Base-by-base conservation (phyloP, 352 stramenopile genomes). In the Phytophthora sansomeana region DNA sequence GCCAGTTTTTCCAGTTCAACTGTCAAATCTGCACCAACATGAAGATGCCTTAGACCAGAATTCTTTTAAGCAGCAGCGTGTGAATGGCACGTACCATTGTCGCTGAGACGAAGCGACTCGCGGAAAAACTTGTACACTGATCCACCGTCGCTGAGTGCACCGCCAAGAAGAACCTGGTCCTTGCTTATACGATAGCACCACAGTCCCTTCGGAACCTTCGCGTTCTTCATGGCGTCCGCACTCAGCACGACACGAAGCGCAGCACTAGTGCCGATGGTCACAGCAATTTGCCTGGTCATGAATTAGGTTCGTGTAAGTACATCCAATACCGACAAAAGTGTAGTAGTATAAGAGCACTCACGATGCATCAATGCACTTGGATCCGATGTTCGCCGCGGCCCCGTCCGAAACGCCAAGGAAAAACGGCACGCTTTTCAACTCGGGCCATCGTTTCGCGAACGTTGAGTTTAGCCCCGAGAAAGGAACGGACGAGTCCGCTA, bases 81-180 rank as follows among this genome's bases (percentile, higher is more conserved):
- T 21, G 38, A 38, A 33, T 9, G 56, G 9, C 16, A 60, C 52
- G 48, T 17, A 88, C 83, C 80, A 48, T 85, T 65, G 19, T 84
- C 62, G 7, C 63, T 69, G 13, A 94, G 54, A 30, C 63, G 70
- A 64, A 98, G 73, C 8, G 90, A 85, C 13, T 94, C 75, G 39
- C 81, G 72, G 48, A 93, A 89, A 80, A 97, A 99, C 54, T 97
- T 91, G 59, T 96, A 94, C 7, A 98, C 78, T n/a, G 91, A 98
- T n/a, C 95, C 96, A n/a, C 96, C 96, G 75, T 99, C 96, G 32
- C 94, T 98, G n/a, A 99, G 75, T 0, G 96, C 96, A 24, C 95
- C 96, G n/a, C 96, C 96, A 0, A 99, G 69, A 58, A 99, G 65
- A 49, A 98, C 63, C 19, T 90, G 80, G 33, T 92, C 68, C 19